Evolutionary conservation across 345 rosid species (phyloP), one percentile per base, ranked within the genome.

Genomic region (Salix dunnii): DNA sequence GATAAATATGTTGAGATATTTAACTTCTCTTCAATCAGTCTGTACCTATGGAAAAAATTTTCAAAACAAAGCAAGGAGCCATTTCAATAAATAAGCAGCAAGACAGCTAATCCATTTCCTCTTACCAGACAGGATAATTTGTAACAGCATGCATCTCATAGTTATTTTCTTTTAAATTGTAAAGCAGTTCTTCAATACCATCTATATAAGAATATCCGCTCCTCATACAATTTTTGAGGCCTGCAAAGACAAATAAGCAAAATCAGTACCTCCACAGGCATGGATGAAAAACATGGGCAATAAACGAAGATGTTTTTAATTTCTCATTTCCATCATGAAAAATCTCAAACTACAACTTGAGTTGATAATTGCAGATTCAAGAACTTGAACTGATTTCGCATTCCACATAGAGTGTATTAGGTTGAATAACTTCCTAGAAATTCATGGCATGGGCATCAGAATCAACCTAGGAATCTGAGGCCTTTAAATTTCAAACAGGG

Each of bases 91-190:
- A 70, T 0, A 35, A 75, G 80, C 71, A 64, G 60, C 30, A 49
- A 60, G 20, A 63, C 7, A 27, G 70, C 2, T 16, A 70, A 70
- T 36, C 2, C 0, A 48, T 51, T 76, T 70, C 53, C 6, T 40
- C 75, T 71, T 87, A 94, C 97, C 97, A 91, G 83, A 88, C 82
- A 65, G 97, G 99, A 77, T 95, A 91, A 73, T 95, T 95, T 74
- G 99, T 93, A 80, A 85, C 89, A 76, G 99, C 97, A 84, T 95
- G 99, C 89, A 95, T 91, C 85, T 95, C 92, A 25, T 89, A 90
- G 82, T 86, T 79, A 42, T 82, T 81, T 83, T 83, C 79, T 74
- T 80, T 85, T 75, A 95, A 76, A 25, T 82, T 76, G 27, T 74
- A 83, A 75, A 95, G 99, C 79, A 95, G 86, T 75, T 89, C 81